Conservation (phyloP, 1,284 basidiomycete species). For the Boletus subluridellus region DNA sequence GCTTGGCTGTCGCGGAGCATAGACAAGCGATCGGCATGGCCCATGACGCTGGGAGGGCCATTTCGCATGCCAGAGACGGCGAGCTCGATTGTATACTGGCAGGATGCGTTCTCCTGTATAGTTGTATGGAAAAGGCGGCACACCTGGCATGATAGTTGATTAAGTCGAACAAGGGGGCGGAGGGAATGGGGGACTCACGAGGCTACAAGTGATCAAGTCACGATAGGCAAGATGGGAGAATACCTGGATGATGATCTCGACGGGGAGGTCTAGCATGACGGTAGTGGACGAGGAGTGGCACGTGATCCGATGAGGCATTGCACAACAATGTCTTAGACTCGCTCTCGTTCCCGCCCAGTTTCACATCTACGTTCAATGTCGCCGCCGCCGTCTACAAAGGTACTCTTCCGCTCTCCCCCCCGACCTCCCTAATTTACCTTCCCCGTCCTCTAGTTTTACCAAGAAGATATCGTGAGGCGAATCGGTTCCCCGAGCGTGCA, state of each 20-base stretch:
- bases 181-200: conserved; percentile 15
- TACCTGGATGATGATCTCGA: conserved; percentile 37
- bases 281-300: conserved; percentile 4
- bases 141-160: conserved; percentile 36
- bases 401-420: neutral
- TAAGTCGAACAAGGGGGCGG: neutral
- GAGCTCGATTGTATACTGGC: conserved; percentile 56
- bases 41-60: conserved; percentile 34
- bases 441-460: conserved; percentile 55
- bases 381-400: conserved; percentile 27
- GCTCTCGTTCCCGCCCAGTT: neutral
- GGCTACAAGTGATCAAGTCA: conserved; percentile 39
- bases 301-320: conserved; percentile 18
- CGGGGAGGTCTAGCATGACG: conserved; percentile 26
- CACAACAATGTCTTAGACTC: neutral
- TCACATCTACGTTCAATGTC: conserved; percentile 23
- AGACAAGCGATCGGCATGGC: conserved; percentile 39
- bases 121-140: conserved; percentile 40
- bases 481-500: conserved; percentile 39
- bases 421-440: neutral
- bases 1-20: conserved; percentile 43
- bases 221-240: conserved; percentile 35
- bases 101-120: conserved; percentile 37
- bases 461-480: conserved; percentile 68
- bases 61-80: conserved; percentile 48